Base-by-base conservation (phyloP, 176 grass and related monocot genomes). In the Oryza punctata region DNA sequence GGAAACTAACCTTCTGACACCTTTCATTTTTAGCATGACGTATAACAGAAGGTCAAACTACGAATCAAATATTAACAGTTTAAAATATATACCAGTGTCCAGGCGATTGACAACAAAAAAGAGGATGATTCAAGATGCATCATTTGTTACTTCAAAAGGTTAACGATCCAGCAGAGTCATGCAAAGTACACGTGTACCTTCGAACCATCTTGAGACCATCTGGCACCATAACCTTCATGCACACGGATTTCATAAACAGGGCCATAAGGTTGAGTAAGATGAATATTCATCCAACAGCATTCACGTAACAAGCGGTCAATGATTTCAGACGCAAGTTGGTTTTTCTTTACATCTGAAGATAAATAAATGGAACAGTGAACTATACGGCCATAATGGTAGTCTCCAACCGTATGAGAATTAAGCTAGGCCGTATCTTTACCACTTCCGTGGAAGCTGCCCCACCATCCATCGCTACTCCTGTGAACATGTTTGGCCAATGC, bases 401-500 rank as follows among this genome's bases (percentile, higher is more conserved):
- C 59, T 68, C 29, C 5, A 88, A 90, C 35, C 35, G 13, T 35
- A 87, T 30, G 73, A 71, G 73, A 30, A 35, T 73, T 75, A 75
- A 75, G 69, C 50, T 63, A 65, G 37, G 15, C 9, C 75, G 73
- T 49, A 72, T 74, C 59, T 84, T 73, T 90, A 98, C 96, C 91
- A 64, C 86, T 90, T 88, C 96, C 96, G 41, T 72, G 43, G 70
- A 93, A 64, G 44, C 68, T 63, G 43, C 92, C 96, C 96, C 96
- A 98, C 93, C 93, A 98, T 85, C 80, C 89, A 76, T 91, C 61
- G 16, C 40, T 91, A 63, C 87, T 90, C 91, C 96, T 91, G 83
- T 91, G 84, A 74, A 91, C 90, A 91, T 98, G 93, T 89, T 98
- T 98, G 18, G 91, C 76, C 87, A 98, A 84, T 90, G 92, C 91